Base-by-base conservation (phyloP, 2,329 filamentous ascomycete species). In the Penicillium sp. region DNA sequence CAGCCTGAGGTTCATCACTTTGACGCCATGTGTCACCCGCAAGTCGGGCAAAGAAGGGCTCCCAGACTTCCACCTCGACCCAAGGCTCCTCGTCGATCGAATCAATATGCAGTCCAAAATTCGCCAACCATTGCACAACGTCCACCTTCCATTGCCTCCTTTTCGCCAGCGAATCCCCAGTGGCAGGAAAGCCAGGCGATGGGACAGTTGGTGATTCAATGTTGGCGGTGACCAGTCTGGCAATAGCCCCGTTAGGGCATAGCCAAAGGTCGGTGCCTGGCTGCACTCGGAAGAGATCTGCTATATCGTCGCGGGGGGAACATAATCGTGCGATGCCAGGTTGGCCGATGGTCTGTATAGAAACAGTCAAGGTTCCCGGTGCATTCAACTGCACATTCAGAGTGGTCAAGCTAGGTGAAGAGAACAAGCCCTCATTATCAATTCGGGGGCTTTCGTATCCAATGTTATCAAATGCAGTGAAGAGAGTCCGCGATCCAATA, bases 51-150 rank as follows among this genome's bases (percentile, higher is more conserved):
- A 75, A 77, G 50, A 77, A 75, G 18, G 75, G 73, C 35, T 77
- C 74, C 67, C 72, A 73, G 18, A 77, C 71, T 62, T 79, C 77
- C 40, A 79, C 70, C 63, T 78, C 75, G 49, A 78, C 70, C 77
- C 77, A 79, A 14, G 60, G 56, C 51, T 75, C 72, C 44, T 73
- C 69, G 13, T 75, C 69, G 24, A 69, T 53, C 13, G 68, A 65
- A 14, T 67, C 68, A 13, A 73, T 56, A 16, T 66, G 56, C 27
- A 79, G 62, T 2, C 76, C 75, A 66, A 76, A 72, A 59, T 72
- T 75, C 11, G 54, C 55, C 51, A 79, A 60, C 75, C 77, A 78
- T 22, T 74, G 69, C 9, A 71, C 51, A 46, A 77, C 75, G 55
- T 68, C 70, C 9, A 53, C 41, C 58, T 77, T 77, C 76, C 76